These are phyloP conservation scores for Aspergillus sp. DNA, from an alignment of 2,329 filamentous ascomycete species.

Conservation along the genomic window DNA sequence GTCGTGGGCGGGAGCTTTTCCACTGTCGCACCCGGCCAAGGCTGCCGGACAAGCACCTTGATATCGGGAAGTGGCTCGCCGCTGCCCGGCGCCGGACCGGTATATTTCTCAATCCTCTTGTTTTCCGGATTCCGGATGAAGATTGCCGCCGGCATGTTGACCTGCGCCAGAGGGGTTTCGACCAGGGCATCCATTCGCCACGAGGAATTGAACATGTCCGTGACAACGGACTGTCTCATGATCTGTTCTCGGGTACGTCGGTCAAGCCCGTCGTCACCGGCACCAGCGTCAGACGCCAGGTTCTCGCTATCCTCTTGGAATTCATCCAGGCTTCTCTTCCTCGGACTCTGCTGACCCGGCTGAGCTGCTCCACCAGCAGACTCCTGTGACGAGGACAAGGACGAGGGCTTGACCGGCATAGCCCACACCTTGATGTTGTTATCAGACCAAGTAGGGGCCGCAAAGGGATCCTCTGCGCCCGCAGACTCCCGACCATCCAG, in stretches of 20 bases:
- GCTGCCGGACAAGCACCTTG: conserved; percentile 62
- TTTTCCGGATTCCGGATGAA: conserved; percentile 57
- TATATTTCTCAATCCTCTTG: conserved; percentile 60
- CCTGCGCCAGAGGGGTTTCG: conserved; percentile 57
- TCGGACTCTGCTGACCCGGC: conserved; percentile 19
- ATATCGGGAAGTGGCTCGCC: conserved; percentile 50
- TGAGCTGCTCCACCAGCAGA: conserved; percentile 7
- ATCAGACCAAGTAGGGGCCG: conserved; percentile 64
- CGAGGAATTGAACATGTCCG: conserved; percentile 68
- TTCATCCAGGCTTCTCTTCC: conserved; percentile 46
- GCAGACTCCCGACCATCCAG: conserved; percentile 16
- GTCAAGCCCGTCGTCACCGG: conserved; percentile 8
- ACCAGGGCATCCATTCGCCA: conserved; percentile 65
- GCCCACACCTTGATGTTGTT: conserved; percentile 77
- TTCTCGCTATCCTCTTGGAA: conserved; percentile 24
- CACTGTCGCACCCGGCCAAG: conserved; percentile 67
- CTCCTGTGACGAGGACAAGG: conserved; percentile 3
- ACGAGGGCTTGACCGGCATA: conserved; percentile 47
- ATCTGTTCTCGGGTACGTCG: conserved; percentile 36
- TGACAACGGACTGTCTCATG: conserved; percentile 56
- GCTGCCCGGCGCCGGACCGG: conserved; percentile 55
- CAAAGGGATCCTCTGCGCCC: conserved; percentile 17
- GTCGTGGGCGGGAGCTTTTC: conserved; percentile 58
- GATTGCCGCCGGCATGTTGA: conserved; percentile 59
- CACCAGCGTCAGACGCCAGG: background rate